These are phyloP conservation scores for Exsudoporus floridanus DNA, from an alignment of 1,284 basidiomycete genomes.

Conservation along the genomic window DNA sequence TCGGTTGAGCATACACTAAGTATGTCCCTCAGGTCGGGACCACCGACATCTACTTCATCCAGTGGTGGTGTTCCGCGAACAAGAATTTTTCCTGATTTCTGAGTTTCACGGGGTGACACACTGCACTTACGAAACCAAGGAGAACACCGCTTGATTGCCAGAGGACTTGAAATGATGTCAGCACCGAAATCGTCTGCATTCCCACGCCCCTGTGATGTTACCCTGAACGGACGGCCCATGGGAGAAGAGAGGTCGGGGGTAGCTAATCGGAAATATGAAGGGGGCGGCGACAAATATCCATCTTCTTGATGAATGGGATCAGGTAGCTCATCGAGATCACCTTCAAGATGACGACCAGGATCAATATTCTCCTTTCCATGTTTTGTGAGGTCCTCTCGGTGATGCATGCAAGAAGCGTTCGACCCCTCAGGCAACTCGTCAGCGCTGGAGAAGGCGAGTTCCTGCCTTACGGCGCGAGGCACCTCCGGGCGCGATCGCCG, in stretches of 20 bases:
- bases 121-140: constrained; percentile 15
- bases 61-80: constrained; percentile 38
- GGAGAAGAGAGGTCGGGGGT: constrained; percentile 68
- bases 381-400: constrained; percentile 47
- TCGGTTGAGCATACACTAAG: constrained; percentile 46
- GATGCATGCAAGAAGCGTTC: constrained; percentile 23
- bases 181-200: constrained; percentile 48
- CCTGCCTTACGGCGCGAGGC: constrained; percentile 20
- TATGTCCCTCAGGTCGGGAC: constrained; percentile 50
- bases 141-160: constrained; percentile 33
- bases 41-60: constrained; percentile 22
- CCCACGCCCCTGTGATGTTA: constrained; percentile 10
- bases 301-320: constrained; percentile 62
- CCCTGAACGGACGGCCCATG: constrained; percentile 23
- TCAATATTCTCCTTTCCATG: constrained; percentile 43
- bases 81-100: constrained; percentile 34
- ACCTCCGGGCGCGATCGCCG: constrained; percentile 36
- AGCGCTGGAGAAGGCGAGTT: constrained; percentile 6
- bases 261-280: constrained; percentile 49
- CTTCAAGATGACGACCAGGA: constrained; percentile 34
- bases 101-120: constrained; percentile 4
- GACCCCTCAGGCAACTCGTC: constrained; percentile 43
- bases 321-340: constrained; percentile 25
- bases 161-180: constrained; percentile 64
- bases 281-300: constrained; percentile 70